Base-by-base conservation (phyloP, 1,284 basidiomycete species). In the Amylostereum areolatum region DNA sequence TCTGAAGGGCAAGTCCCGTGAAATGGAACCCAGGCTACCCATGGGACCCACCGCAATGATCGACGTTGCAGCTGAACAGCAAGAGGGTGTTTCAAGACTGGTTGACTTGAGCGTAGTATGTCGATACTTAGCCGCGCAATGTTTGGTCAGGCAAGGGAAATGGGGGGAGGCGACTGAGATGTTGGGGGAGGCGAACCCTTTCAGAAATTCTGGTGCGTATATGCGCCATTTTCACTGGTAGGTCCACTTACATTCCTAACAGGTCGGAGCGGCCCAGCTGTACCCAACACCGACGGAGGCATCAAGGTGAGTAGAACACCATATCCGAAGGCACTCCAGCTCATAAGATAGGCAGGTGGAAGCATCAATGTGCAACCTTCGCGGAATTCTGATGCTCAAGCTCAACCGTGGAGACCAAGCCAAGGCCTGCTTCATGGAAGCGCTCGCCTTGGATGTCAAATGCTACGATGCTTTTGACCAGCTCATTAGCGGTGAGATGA, bases 391-490 rank as follows among this genome's bases (percentile, higher is more conserved):
- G 12, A 95, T 98, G 80, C 81, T 97, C 29, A 94, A 97, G 57
- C 74, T 97, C 9, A 95, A 94, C 56, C 86, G 93, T 5, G 81
- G 86, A 10, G 86, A 91, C 41, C 81, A 89, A 54, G 97, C 97
- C 0, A 96, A 96, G 61, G 78, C 92, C 50, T 89, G 87, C 55
- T 97, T 98, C 63, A 88, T 98, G 81, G 93, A 97, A 58, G 95
- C 97, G 1, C 75, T 99, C 11, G 80, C 87, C 0, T 74, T 98
- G 10, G 97, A 99, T 60, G 92, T 99, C 28, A 97, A 97, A 66
- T 98, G 96, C 65, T 99, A 94, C 62, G 97, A 99, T 57, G 89
- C 93, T 1, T 99, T 97, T 60, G 82, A 89, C 48, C 89, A 95
- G 54, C 78, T 99, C 5, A 75, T 98, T 24, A 86, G 85, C 37